phyloP scores from a whole-genome alignment of 768 basidiomycete species.

The Pholiota molesta region DNA sequence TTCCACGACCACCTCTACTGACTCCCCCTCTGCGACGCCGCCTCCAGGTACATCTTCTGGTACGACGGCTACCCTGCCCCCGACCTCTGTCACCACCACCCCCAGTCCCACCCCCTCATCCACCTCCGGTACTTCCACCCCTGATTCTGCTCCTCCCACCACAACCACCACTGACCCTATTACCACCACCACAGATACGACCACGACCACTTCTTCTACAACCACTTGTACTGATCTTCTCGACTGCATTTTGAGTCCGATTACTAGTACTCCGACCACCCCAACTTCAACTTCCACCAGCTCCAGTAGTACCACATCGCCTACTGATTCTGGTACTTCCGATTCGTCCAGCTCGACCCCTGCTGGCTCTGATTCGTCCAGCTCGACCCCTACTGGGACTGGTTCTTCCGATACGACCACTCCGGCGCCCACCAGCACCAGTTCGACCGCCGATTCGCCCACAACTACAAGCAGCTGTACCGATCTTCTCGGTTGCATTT shows the following conservation, averaged over 20 bases:
- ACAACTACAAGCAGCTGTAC: too few species aligned
- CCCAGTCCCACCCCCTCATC: neutral
- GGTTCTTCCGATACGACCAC: conserved; percentile 1
- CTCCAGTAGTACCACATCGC: too few species aligned
- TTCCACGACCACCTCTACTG: too few species aligned
- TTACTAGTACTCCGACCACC: too few species aligned
- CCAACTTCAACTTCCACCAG: too few species aligned
- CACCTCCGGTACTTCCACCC: neutral
- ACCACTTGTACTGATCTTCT: too few species aligned
- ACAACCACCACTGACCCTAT: neutral
- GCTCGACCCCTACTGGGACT: neutral
- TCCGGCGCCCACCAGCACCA: neutral
- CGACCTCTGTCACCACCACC: neutral
- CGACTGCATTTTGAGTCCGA: too few species aligned
- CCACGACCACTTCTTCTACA: neutral
- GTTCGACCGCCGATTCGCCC: too few species aligned
- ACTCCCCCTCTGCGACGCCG: neutral
- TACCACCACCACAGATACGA: neutral
- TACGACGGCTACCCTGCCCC: too few species aligned
- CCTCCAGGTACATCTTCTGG: neutral
- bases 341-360: neutral
- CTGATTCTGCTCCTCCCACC: neutral
- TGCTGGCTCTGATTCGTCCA: neutral
- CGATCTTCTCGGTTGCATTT: neutral
- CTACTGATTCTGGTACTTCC: neutral